These are phyloP conservation scores for Psophocarpus tetragonolobus DNA, from an alignment of 306 rosid genomes.

Conservation along the genomic window DNA sequence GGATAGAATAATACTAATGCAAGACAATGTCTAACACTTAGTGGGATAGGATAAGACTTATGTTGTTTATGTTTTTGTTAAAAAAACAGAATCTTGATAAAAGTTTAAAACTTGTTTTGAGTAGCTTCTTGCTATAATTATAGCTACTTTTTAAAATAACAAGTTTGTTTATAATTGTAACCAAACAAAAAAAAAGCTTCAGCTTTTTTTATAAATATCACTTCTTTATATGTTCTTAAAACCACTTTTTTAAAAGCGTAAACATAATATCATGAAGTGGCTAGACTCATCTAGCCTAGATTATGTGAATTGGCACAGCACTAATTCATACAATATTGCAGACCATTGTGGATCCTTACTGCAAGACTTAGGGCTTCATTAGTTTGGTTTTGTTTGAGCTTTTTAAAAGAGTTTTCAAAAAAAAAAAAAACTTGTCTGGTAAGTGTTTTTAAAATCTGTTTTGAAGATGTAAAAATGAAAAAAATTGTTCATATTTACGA, in stretches of 20 bases:
- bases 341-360: background rate
- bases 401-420: no score
- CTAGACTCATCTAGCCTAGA: background rate
- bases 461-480: no score
- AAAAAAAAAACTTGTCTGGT: no score
- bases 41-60: background rate
- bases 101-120: background rate
- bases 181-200: background rate
- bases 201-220: background rate
- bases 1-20: no score
- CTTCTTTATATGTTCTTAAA: background rate
- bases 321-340: background rate
- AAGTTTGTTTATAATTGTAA: background rate
- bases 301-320: background rate
- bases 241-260: background rate
- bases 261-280: background rate
- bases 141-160: background rate
- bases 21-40: no score
- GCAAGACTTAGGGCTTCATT: background rate
- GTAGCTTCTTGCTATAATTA: background rate
- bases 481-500: no score
- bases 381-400: no score
- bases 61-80: background rate
- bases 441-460: no score
- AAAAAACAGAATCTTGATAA: background rate